Base-by-base conservation (phyloP, 108 stramenopile species). In the Skeletonema costatum region DNA sequence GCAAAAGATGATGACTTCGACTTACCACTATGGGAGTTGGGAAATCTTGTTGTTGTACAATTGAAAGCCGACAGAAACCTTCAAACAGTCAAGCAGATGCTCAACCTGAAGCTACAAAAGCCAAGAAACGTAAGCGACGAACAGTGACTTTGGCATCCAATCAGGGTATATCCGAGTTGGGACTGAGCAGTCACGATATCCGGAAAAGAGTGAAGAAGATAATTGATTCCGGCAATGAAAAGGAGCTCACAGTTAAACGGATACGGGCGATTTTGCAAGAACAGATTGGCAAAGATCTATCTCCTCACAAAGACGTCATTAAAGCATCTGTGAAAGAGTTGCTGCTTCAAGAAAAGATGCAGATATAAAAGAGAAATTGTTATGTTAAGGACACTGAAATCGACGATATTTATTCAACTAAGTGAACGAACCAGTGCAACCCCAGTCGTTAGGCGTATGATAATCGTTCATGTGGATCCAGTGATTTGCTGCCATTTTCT, bases 381-480 rank as follows among this genome's bases (percentile, higher is more conserved):
- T 51, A 19, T 4, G 17, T 51, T 51, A 51, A 51, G 50, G 0
- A 51, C 17, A 17, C 17, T 17, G 1, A 19, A 51, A 51, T 4
- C 5, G 30, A 68, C 44, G 5, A 44, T 7, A 11, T n/a, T 3
- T 0, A 68, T 16, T 10, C 19, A 31, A 35, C 42, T 19, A 67
- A 25, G 67, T 70, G 56, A 81, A 81, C 12, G 73, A 59, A 4
- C 90, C 90, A 11, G 90, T 91, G 66, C 90, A 91, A 38, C 90
- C 90, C 90, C 90, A 91, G 12, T 70, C 60, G 78, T 91, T 91
- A 12, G 90, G 90, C n/a, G 84, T 85, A 14, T 67, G 81, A 58
- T 93, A 93, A 78, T 93, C 89, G 76, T 89, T 89, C 36, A 89
- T 41, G 75, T 87, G 78, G 59, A 82, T 89, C 94, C 94, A 96